Base-by-base conservation (phyloP, 108 stramenopile species). In the Tribonema minus region DNA sequence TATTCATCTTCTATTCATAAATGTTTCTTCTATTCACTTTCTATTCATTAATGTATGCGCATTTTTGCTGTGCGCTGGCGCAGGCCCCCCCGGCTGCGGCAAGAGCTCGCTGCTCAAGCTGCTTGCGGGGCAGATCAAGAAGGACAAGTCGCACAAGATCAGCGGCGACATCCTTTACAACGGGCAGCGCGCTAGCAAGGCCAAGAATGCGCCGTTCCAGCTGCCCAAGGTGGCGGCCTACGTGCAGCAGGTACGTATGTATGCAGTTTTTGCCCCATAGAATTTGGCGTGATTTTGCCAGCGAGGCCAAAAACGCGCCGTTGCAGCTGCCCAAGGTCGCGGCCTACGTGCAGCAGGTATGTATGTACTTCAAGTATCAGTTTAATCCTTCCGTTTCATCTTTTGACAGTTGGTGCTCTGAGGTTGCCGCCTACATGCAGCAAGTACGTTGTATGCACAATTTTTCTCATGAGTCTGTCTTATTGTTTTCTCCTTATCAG, bases 211-310 rank as follows among this genome's bases (percentile, higher is more conserved):
- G 46, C 46, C 46, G 6, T 83, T 84, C 39, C 46, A 83, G 37
- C 38, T 83, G 3, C 69, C 82, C 35, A 82, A 88, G 67, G 65
- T 87, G 23, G 82, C 77, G 40, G 64, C 70, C 26, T 71, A 70
- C 27, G 81, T 79, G 20, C 32, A 74, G 46, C 87, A 33, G 70
- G 84, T 88, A 54, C 20, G 20, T 54, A 54, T 9, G 15, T 54
- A 54, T n/a, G n/a, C n/a, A n/a, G n/a, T n/a, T n/a, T n/a, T n/a
- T n/a, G n/a, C 46, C 9, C 9, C 46, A 54, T 54, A 54, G 15
- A 54, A 20, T 20, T 54, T 15, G 15, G 9, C 46, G 20, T 54
- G 46, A 54, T 54, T 20, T 54, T 54, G 46, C 46, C 82, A 35
- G 64, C 1, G 6, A 28, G 33, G 6, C 33, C 23, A 27, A 60